Evolutionary conservation across 2,329 filamentous ascomycete species (phyloP), one percentile per base, ranked within the genome.

Genomic region (Pseudogymnoascus sp.): DNA sequence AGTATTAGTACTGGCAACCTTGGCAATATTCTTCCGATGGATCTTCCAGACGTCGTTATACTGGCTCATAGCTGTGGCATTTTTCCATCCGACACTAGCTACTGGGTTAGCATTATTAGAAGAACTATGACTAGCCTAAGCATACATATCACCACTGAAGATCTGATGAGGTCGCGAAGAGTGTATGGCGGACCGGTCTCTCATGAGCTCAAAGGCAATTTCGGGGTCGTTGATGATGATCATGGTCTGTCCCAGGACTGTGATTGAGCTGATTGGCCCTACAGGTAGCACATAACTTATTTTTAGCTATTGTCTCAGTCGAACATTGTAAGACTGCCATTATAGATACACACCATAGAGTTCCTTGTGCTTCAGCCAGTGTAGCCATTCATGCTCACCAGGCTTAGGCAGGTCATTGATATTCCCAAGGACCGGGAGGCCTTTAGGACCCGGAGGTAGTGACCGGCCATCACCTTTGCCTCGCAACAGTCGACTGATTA

Each of bases 21-120:
- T 73, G 26, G 74, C 72, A 42, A 80, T 74, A 8, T 77, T 74
- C 68, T 78, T 83, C 10, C 81, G 78, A 57, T 80, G 75, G 2
- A 71, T 71, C 29, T 73, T 73, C 18, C 77, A 76, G 5, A 69
- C 73, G 12, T 74, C 70, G 8, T 75, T 74, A 61, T 80, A 77
- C 11, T 70, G 70, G 21, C 71, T 68, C 16, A 77, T 63, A 2
- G 72, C 72, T 1, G 79, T 65, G 0, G 73, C 65, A 16, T 77
- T 68, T 6, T 73, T 74, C 75, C 73, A 79, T 5, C 77, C 79
- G 7, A 75, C 66, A 67, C 74, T 76, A 40, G 16, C 11, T 37
- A 2, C 14, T 62, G 16, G 29, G 34, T 62, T 65, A 60, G 36
- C 39, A 60, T 26, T 31, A 4, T 23, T 60, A 10, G 23, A 21